Percentiles rank a stretch among this genome's conserved stretches.
Evolutionary conservation across 192 early-diverging fungal genomes (phyloP).

Genomic region (Phycomyces nitens): DNA sequence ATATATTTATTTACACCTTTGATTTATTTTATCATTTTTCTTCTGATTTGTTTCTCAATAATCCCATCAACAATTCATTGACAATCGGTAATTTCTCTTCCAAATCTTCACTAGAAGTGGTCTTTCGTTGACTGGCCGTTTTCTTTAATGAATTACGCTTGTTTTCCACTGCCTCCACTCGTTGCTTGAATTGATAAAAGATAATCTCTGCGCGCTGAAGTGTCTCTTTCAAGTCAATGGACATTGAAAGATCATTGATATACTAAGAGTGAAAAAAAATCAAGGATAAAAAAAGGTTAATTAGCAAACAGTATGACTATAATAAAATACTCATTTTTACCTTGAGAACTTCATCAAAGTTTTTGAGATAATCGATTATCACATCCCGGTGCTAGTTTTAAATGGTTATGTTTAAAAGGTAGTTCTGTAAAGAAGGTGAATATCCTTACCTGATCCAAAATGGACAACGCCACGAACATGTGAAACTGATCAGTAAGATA

Average conservation of each 20-base stretch:
- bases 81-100: too few relatives aligned
- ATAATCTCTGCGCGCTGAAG: slow-evolving; percentile 76
- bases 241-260: slow-evolving; percentile 81
- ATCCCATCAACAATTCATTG: too few relatives aligned
- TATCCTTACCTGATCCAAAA: slow-evolving; percentile 66
- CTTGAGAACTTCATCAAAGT: slow-evolving; percentile 94
- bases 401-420: not conserved
- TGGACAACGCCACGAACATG: slow-evolving; percentile 93
- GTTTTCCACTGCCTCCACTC: slow-evolving; percentile 44
- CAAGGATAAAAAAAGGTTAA: not conserved
- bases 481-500: slow-evolving; percentile 77
- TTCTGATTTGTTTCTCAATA: too few relatives aligned
- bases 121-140: too few relatives aligned
- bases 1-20: too few relatives aligned
- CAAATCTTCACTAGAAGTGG: too few relatives aligned
- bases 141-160: slow-evolving; percentile 18
- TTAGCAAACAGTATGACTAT: too few relatives aligned
- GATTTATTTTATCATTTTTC: too few relatives aligned
- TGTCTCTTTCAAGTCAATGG: slow-evolving; percentile 70
- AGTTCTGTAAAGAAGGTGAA: not conserved
- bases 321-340: too few relatives aligned
- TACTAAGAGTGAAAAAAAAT: slow-evolving; percentile 47
- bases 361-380: slow-evolving; percentile 72
- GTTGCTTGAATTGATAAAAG: slow-evolving; percentile 58
- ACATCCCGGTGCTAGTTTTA: slow-evolving; percentile 56